phyloP scores from a whole-genome alignment of 805 yeast genomes.

The Blastobotrys americana region DNA sequence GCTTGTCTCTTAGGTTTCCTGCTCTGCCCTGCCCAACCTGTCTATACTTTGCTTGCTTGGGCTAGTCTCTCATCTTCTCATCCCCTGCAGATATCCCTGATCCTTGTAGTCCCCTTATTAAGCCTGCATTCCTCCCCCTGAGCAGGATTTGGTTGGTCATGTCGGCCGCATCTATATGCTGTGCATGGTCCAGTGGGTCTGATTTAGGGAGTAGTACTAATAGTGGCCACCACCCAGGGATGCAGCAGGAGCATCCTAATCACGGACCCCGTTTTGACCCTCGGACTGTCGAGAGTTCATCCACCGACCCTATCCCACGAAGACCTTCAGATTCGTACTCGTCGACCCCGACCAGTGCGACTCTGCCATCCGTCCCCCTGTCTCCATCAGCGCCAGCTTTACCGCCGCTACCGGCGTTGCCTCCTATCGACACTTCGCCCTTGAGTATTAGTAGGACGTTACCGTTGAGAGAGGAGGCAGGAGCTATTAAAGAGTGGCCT shows the following conservation, averaged over 20 bases:
- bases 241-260: too few species aligned
- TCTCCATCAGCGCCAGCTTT: slow-evolving; percentile 6
- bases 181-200: not conserved
- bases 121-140: slow-evolving; percentile 1
- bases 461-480: not conserved
- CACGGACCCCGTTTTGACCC: too few species aligned
- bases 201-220: not conserved
- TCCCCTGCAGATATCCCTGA: slow-evolving; percentile 1
- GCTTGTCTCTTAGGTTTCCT: too few species aligned
- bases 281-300: too few species aligned
- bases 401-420: slow-evolving; percentile 14
- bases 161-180: not conserved
- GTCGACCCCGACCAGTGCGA: not conserved
- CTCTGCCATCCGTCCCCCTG: slow-evolving; percentile 1
- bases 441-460: not conserved
- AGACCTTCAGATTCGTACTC: not conserved
- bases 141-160: not conserved
- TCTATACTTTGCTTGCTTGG: not conserved
- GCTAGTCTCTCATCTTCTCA: not conserved
- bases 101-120: not conserved
- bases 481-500: too few species aligned
- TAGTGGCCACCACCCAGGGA: not conserved
- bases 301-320: too few species aligned
- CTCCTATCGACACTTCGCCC: slow-evolving; percentile 6
- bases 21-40: not conserved